Evolutionary conservation across 2,329 filamentous ascomycete species (phyloP), one percentile per base, ranked within the genome.

Genomic region (Colletotrichum liaoningense): DNA sequence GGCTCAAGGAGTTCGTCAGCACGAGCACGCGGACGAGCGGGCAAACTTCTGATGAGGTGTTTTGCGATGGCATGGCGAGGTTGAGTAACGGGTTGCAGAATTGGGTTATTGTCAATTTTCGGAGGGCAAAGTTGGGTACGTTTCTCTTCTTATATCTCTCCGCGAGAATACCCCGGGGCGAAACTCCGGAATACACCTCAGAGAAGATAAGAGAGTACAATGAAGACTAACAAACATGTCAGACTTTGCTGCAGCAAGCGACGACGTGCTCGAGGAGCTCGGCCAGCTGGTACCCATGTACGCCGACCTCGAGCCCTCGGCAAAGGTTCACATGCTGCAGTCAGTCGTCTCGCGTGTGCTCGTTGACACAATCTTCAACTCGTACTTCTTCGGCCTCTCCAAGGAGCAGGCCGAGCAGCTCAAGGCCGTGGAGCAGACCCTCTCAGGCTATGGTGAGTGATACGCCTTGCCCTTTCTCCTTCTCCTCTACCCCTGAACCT

Each of bases 1-100:
- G 91, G 2, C 83, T 94, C 72, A 94, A 94, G 85, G 90, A 91
- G 77, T 94, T 90, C 84, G 92, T 94, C 70, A 93, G 92, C 77
- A 89, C 88, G 26, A 90, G 89, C 75, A 93, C 92, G 11, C 85
- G 91, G 38, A 85, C 87, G 63, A 90, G 90, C 35, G 88, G 88
- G 26, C 89, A 92, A 80, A 85, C 84, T 67, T 91, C 90, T 74
- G 93, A 95, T 77, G 91, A 93, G 80, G 89, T 91, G 12, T 89
- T 94, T 78, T 88, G 85, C 2, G 89, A 93, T 63, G 86, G 87
- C 11, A 89, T 93, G 85, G 85, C 87, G 63, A 86, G 88, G 70
- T 80, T 94, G 59, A 89, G 89, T 24, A 92, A 94, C 77, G 89
- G 92, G 28, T 82, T 94, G 76, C 92, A 94, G 82, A 94, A 94